phyloP scores from a whole-genome alignment of 148 eudicot genomes.

The Chenopodium quinoa region DNA sequence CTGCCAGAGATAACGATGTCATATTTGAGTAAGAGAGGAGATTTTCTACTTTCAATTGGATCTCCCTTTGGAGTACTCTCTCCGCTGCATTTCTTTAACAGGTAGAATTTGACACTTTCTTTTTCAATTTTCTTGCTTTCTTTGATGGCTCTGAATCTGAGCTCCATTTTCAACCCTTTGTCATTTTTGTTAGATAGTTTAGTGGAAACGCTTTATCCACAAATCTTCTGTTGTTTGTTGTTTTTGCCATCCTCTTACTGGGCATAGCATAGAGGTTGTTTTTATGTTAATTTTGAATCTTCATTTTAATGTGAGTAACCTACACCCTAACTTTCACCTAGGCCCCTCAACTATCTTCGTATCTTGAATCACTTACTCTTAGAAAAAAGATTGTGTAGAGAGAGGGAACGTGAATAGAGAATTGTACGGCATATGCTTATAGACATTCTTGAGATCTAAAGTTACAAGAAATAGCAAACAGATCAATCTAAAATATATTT shows the following conservation, averaged over 20 bases:
- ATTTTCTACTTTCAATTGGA: constrained; percentile 78
- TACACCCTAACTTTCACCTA: background rate
- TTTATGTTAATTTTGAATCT: background rate
- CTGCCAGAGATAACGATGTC: constrained; percentile 47
- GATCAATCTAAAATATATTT: background rate
- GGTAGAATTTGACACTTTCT: constrained; percentile 38
- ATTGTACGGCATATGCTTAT: background rate
- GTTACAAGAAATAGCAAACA: background rate
- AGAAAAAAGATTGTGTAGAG: background rate
- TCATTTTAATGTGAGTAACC: background rate
- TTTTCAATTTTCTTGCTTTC: constrained; percentile 10
- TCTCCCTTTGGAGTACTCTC: constrained; percentile 96
- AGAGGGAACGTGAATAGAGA: background rate
- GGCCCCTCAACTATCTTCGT: background rate
- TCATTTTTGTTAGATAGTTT: background rate
- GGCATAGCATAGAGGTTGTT: background rate
- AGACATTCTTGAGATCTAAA: background rate
- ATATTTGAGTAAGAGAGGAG: constrained; percentile 59
- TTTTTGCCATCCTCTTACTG: background rate
- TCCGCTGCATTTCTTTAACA: constrained; percentile 86
- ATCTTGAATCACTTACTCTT: background rate
- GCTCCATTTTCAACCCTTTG: background rate
- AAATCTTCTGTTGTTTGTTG: background rate
- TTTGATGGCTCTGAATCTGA: background rate
- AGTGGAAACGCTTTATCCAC: background rate